Conservation (phyloP, 331 rosid genomes). For the Stylosanthes scabra region DNA sequence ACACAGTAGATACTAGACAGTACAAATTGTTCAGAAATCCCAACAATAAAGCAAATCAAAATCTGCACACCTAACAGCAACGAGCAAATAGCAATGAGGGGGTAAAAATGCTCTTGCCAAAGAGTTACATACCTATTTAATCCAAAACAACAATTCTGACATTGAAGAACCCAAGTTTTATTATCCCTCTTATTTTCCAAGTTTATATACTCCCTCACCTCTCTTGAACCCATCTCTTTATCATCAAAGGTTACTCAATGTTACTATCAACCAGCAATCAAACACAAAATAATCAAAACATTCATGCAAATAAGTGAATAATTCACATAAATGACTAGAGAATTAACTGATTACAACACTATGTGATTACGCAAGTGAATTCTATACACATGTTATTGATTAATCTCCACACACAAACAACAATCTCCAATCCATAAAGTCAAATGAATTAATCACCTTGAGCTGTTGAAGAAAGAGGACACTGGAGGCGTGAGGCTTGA, state of each 20-base stretch:
- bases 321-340: too few species aligned
- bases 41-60: constrained; percentile 23
- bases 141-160: constrained; percentile 9
- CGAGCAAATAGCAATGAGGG: constrained; percentile 3
- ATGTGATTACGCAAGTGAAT: too few species aligned
- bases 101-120: neutral
- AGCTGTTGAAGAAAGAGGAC: constrained; percentile 94
- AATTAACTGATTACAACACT: too few species aligned
- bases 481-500: constrained; percentile 83
- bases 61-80: constrained; percentile 17
- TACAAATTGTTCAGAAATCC: constrained; percentile 20
- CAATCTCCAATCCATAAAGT: too few species aligned
- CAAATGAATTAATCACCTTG: constrained; percentile 58
- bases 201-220: constrained; percentile 4
- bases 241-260: neutral
- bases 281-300: neutral
- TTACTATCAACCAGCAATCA: neutral
- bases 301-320: neutral
- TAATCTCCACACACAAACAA: too few species aligned
- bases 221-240: neutral
- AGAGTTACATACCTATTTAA: neutral
- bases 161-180: constrained; percentile 18
- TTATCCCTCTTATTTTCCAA: neutral
- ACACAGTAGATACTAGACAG: neutral
- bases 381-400: too few species aligned